A percentile compares a stretch with the other conserved stretches of the same genome.
These are phyloP conservation scores for Talaromyces rugulosus DNA, from an alignment of 2,329 filamentous ascomycete species.

Conservation along the genomic window DNA sequence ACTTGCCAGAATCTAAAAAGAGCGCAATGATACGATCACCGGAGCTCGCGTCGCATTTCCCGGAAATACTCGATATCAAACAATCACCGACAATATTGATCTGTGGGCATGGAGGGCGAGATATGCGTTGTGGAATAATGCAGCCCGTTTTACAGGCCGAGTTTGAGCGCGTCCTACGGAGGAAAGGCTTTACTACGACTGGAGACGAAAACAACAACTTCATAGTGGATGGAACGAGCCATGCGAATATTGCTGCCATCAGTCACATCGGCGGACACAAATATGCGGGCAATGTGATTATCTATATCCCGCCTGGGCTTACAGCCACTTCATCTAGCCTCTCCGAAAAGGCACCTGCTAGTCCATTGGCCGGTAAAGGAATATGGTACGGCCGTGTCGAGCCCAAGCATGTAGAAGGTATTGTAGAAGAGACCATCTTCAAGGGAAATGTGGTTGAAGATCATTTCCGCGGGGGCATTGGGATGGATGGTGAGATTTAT, in stretches of 20 bases:
- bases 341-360: not conserved
- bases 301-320: slow-evolving; percentile 58
- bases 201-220: slow-evolving; percentile 6
- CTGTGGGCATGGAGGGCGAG: slow-evolving; percentile 80
- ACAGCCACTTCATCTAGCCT: slow-evolving; percentile 9
- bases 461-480: slow-evolving; percentile 83
- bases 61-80: slow-evolving; percentile 62
- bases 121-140: slow-evolving; percentile 75
- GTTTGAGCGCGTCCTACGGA: slow-evolving; percentile 52
- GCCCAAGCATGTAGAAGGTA: slow-evolving; percentile 84
- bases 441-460: slow-evolving; percentile 80
- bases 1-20: slow-evolving; percentile 22
- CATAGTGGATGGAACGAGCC: slow-evolving; percentile 24
- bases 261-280: slow-evolving; percentile 94
- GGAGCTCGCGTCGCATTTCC: slow-evolving; percentile 46
- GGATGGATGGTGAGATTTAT: slow-evolving; percentile 63
- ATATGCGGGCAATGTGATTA: slow-evolving; percentile 87
- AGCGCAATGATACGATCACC: slow-evolving; percentile 44
- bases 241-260: slow-evolving; percentile 47
- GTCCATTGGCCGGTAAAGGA: slow-evolving; percentile 37
- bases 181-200: slow-evolving; percentile 26
- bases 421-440: slow-evolving; percentile 80
- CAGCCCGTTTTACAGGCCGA: slow-evolving; percentile 68
- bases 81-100: slow-evolving; percentile 61
- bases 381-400: slow-evolving; percentile 84